Evolutionary conservation across 2,329 filamentous ascomycete species (phyloP).

Genomic region (Diplocarpon rosae): DNA sequence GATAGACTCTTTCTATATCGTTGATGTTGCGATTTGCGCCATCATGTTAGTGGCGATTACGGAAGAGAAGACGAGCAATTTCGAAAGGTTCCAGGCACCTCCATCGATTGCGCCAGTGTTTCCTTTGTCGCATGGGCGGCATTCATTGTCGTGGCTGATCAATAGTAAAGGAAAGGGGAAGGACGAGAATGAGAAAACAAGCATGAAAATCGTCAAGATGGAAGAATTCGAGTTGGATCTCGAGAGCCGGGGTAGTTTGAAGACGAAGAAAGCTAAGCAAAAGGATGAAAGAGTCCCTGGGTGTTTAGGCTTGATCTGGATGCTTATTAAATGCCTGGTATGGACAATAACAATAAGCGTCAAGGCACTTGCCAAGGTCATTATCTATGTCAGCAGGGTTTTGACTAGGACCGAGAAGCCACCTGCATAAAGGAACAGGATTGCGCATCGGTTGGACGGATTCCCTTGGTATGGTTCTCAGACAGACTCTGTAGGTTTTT

Average conservation of each 20-base stretch:
- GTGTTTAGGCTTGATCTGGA: conserved; percentile 40
- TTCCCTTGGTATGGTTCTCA: conserved; percentile 6
- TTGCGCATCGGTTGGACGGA: conserved; percentile 2
- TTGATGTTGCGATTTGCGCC: conserved; percentile 51
- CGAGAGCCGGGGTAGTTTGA: conserved; percentile 42
- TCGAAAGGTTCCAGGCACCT: conserved; percentile 49
- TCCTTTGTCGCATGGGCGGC: conserved; percentile 22
- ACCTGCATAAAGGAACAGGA: conserved; percentile 6
- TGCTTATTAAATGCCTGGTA: conserved; percentile 45
- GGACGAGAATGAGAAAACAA: conserved; percentile 10
- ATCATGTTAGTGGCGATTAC: conserved; percentile 46
- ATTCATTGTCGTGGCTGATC: conserved; percentile 6
- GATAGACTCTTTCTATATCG: conserved; percentile 49
- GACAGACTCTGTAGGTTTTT: conserved; percentile 6
- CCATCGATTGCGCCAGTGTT: conserved; percentile 28
- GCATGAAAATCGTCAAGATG: conserved; percentile 40
- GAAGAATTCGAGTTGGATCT: conserved; percentile 52
- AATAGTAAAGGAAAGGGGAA: conserved; percentile 18
- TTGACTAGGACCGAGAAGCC: conserved; percentile 34
- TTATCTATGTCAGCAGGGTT: conserved; percentile 41
- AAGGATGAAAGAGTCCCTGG: conserved; percentile 36
- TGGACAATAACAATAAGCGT: conserved; percentile 47
- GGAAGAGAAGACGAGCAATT: conserved; percentile 40
- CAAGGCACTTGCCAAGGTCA: conserved; percentile 40
- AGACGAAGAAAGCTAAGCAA: conserved; percentile 33